Base-by-base conservation (phyloP, 192 early-diverging fungal species). In the Backusella morwellensis region DNA sequence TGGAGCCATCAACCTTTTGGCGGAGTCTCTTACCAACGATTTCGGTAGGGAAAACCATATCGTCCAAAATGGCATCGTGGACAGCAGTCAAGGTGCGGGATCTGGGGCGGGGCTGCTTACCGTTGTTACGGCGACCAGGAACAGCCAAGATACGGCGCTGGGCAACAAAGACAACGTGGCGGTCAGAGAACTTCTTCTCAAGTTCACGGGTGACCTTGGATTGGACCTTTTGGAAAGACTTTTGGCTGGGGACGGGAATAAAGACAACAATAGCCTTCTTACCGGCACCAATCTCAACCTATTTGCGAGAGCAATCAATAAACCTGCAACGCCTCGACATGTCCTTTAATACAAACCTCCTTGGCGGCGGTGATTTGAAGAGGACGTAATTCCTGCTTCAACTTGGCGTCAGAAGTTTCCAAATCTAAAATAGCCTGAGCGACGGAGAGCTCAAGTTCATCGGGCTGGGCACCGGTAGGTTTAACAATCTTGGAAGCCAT, bases 171-270 rank as follows among this genome's bases (percentile, higher is more conserved):
- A 99, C 90, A 74, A 99, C 93, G 89, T 99, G 97, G 79, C 97
- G 93, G 90, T 99, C 97, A 82, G 95, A 95, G 92, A 99, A 98
- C 94, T 99, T 99, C 95, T 99, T 99, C 92, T 99, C 97, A 80
- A 99, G 91, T 91, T 99, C 97, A 85, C 97, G 95, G 81, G 96
- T 95, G 72, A 99, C 92, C 82, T 92, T 89, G 68, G 90, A 86
- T 88, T 97, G 96, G 84, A 97, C 90, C 92, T 97, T 98, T 89
- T 98, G 96, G 92, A 95, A 95, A 72, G 91, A 91, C 93, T 97
- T 97, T 77, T 97, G 85, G 78, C 91, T 86, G 52, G 97, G 97
- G 74, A 98, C 96, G 74, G 97, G 97, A 75, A 99, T 97, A 82
- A 97, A 97, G 87, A 99, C 90, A 80, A 97, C 91, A 77, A 99